phyloP scores from a whole-genome alignment of 2,329 filamentous ascomycete genomes.

The Aspergillus versicolor region DNA sequence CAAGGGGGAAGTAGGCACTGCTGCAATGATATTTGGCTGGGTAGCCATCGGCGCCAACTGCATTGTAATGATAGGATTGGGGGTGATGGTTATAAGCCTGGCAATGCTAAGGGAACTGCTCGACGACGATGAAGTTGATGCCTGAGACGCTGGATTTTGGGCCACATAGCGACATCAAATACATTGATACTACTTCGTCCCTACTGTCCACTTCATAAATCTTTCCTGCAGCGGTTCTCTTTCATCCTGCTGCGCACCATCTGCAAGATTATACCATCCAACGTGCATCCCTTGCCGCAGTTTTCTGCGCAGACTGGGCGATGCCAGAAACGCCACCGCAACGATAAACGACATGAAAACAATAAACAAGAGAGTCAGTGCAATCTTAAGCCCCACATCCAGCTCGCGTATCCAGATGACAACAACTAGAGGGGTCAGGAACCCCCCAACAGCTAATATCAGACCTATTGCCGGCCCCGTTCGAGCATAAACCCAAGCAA shows the following conservation, averaged over 20 bases:
- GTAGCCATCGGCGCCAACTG: neutral
- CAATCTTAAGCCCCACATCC: neutral
- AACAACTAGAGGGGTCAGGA: neutral
- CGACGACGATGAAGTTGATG: neutral
- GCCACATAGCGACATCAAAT: no score
- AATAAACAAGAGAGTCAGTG: neutral
- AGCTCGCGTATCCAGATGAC: neutral
- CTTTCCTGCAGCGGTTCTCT: neutral
- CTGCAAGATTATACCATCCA: neutral
- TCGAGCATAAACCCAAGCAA: neutral
- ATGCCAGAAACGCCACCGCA: neutral
- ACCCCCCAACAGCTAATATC: neutral
- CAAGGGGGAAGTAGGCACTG: neutral
- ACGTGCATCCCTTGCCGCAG: neutral
- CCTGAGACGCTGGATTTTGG: no score
- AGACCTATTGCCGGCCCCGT: neutral
- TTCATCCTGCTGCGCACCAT: neutral
- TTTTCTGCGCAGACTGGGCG: neutral
- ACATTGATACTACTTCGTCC: neutral
- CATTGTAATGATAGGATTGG: neutral
- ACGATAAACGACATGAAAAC: neutral
- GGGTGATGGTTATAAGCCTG: neutral
- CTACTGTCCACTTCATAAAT: neutral
- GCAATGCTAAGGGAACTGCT: neutral
- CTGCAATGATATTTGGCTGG: neutral